phyloP scores from a whole-genome alignment of 148 eudicot genomes.

The Rhododendron williamsianum region DNA sequence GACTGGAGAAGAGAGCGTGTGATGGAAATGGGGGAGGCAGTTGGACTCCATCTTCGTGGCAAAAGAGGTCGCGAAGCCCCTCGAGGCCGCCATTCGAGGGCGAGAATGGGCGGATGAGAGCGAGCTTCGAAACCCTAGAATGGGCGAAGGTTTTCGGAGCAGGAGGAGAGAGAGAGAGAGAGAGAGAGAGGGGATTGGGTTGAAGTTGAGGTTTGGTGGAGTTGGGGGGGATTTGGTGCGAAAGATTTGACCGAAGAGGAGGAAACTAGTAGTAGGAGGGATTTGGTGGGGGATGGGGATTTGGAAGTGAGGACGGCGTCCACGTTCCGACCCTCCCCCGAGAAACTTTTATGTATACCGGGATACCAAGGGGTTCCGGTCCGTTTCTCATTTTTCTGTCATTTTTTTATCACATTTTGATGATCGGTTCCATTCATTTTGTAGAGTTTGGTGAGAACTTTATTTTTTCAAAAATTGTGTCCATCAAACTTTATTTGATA shows the following conservation, averaged over 20 bases:
- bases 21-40: not conserved
- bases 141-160: not conserved
- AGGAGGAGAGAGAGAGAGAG: not conserved
- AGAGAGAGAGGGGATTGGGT: not conserved
- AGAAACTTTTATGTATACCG: no score
- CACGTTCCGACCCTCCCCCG: not conserved
- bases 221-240: conserved; percentile 1
- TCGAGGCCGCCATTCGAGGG: conserved; percentile 4
- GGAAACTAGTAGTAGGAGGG: not conserved
- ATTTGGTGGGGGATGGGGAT: not conserved
- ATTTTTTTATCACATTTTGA: no score
- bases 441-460: no score
- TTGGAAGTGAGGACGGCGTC: not conserved
- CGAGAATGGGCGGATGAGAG: not conserved
- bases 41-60: not conserved
- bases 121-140: conserved; percentile 8
- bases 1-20: not conserved
- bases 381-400: no score
- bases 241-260: not conserved
- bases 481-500: no score
- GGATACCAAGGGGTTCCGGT: no score
- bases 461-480: no score
- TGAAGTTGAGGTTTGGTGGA: not conserved
- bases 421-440: no score
- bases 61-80: not conserved